phyloP scores from a whole-genome alignment of 2,329 filamentous ascomycete genomes.

The Mollisia scopiformis region DNA sequence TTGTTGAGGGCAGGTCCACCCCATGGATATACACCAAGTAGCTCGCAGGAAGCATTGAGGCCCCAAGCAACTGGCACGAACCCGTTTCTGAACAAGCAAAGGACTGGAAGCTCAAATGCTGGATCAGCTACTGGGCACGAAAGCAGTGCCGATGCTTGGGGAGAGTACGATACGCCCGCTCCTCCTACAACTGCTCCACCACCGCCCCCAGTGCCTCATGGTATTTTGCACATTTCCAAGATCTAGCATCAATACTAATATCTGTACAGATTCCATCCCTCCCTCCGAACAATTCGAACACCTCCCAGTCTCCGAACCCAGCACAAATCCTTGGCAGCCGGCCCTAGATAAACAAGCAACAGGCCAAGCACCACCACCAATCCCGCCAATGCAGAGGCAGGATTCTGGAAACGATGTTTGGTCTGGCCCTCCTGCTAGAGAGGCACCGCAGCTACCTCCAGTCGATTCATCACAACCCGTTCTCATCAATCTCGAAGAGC shows the following conservation, averaged over 20 bases:
- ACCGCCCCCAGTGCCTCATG: slow-evolving; percentile 22
- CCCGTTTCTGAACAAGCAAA: slow-evolving; percentile 33
- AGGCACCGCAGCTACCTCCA: slow-evolving; percentile 15
- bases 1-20: slow-evolving; percentile 32
- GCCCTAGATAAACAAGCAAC: slow-evolving; percentile 24
- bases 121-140: slow-evolving; percentile 23
- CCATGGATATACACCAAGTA: slow-evolving; percentile 24
- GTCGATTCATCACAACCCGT: slow-evolving; percentile 23
- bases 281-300: slow-evolving; percentile 29
- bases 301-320: slow-evolving; percentile 29
- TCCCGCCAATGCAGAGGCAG: slow-evolving; percentile 24
- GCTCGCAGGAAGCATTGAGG: slow-evolving; percentile 27
- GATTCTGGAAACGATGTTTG: slow-evolving; percentile 35
- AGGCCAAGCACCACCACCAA: slow-evolving; percentile 13
- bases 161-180: slow-evolving; percentile 19
- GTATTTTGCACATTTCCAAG: slow-evolving; percentile 14
- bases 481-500: slow-evolving; percentile 33
- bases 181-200: slow-evolving; percentile 21
- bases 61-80: slow-evolving; percentile 30
- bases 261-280: slow-evolving; percentile 5
- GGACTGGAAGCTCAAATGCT: slow-evolving; percentile 18
- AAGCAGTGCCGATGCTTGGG: slow-evolving; percentile 35
- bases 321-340: slow-evolving; percentile 37
- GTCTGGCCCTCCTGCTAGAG: slow-evolving; percentile 22
- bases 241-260: neutral